Conservation (phyloP, 2,329 filamentous ascomycete genomes). For the Aureobasidium sp. region DNA sequence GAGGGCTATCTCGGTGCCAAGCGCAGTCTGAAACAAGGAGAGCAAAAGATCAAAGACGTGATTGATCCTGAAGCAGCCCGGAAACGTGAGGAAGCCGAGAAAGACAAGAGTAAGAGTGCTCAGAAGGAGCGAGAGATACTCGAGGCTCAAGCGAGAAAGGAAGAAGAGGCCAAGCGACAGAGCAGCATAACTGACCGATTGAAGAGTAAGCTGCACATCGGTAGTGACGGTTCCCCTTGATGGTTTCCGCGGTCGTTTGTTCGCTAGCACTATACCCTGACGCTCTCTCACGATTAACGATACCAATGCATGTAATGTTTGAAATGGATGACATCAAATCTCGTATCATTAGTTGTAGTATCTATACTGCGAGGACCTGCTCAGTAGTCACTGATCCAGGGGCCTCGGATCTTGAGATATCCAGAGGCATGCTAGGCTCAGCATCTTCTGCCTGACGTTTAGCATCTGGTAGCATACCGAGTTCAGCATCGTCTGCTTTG, state of each 20-base stretch:
- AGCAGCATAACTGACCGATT: not conserved
- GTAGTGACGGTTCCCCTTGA: not conserved
- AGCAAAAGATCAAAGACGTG: slow-evolving; percentile 50
- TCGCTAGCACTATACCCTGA: not conserved
- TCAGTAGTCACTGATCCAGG: slow-evolving; percentile 22
- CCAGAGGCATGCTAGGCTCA: slow-evolving; percentile 22
- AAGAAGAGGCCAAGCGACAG: slow-evolving; percentile 38
- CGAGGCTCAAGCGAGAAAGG: slow-evolving; percentile 28
- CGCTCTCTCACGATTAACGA: not conserved
- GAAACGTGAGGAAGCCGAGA: slow-evolving; percentile 38
- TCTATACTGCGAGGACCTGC: slow-evolving; percentile 21
- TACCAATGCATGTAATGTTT: not conserved
- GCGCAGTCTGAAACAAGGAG: slow-evolving; percentile 51
- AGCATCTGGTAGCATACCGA: slow-evolving; percentile 12
- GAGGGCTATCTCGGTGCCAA: slow-evolving; percentile 70
- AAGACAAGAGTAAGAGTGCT: slow-evolving; percentile 53
- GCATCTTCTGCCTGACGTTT: slow-evolving; percentile 24
- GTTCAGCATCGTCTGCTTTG: slow-evolving; percentile 13
- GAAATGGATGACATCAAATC: not conserved
- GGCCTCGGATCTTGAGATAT: slow-evolving; percentile 21
- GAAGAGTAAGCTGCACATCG: slow-evolving; percentile 7
- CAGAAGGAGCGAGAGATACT: slow-evolving; percentile 51
- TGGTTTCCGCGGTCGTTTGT: not conserved
- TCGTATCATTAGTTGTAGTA: not conserved
- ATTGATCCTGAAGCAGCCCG: slow-evolving; percentile 52